Evolutionary conservation across 371 early-diverging fungal genomes (phyloP), one percentile per base, ranked within the genome.

Genomic region (Rhizopus arrhizus): DNA sequence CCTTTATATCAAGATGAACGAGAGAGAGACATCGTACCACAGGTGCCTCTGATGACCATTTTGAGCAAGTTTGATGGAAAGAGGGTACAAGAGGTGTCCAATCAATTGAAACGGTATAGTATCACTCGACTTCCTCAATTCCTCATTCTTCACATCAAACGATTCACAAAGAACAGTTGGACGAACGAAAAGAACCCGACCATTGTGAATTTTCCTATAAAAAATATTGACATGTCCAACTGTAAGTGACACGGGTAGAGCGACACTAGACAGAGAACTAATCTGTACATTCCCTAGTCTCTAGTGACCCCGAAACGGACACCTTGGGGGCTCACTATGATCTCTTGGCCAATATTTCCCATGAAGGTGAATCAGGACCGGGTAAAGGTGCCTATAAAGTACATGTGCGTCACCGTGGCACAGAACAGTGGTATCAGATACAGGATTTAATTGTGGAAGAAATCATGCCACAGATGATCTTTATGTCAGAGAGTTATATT

Each of bases 151-250:
- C 91, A 94, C 68, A 88, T 96, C 58, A 94, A 94, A 68, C 83
- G 99, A 36, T 95, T 98, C 65, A 85, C 88, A 6, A 95, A 93
- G 70, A 94, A 93, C 74, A 92, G 89, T 62, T 94, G 91, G 82
- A 74, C 84, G 6, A 61, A 70, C 9, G 99, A 99, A 68, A 96
- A 96, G 81, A 97, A 97, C 67, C 95, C 94, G 0, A 99, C 99
- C 3, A 96, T 99, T 66, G 97, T 99, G n/a, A 95, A 92, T 59
- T 98, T 93, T 55, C 94, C 97, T 1, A 89, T 96, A 58, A 87
- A 88, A 56, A 86, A 89, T 53, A 68, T 96, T 4, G 90, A 94
- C 60, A 86, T 97, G 89, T 67, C 82, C 2, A 89, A 90, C 22
- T 88, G 85, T 85, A 83, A 62, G 76, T 73, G 1, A 13, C 2